A percentile compares a stretch with the other conserved stretches of the same genome.
phyloP scores from a whole-genome alignment of 805 yeast species.

The Pichia manshurica region DNA sequence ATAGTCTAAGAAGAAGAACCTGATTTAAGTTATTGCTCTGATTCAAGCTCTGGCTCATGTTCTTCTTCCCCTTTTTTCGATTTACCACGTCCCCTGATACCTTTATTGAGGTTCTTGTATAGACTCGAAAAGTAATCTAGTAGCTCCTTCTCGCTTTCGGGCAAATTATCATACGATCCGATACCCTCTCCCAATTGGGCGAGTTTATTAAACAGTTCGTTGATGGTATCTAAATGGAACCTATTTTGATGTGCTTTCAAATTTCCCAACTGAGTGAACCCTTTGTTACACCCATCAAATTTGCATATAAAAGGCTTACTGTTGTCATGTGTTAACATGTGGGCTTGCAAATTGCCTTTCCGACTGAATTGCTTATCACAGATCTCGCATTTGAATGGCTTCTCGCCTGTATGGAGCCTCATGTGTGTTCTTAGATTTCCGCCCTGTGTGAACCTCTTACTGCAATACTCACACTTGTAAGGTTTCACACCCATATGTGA shows the following conservation, averaged over 20 bases:
- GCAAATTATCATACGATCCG: conserved; percentile 38
- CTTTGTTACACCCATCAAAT: conserved; percentile 74
- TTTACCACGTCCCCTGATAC: conserved; percentile 85
- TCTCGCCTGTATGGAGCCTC: conserved; percentile 86
- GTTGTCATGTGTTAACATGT: conserved; percentile 73
- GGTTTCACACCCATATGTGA: conserved; percentile 87
- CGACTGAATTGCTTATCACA: conserved; percentile 79
- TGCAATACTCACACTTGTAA: conserved; percentile 71
- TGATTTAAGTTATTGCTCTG: no score
- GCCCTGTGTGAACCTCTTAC: conserved; percentile 81
- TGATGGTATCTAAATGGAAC: conserved; percentile 71
- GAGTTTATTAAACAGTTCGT: conserved; percentile 56
- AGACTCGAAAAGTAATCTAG: conserved; percentile 73
- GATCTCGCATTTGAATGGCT: conserved; percentile 74
- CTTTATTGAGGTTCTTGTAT: conserved; percentile 84
- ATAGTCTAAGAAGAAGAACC: no score
- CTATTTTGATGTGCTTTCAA: conserved; percentile 91
- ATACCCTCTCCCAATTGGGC: conserved; percentile 53
- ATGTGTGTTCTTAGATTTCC: conserved; percentile 84
- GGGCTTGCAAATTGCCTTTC: conserved; percentile 90
- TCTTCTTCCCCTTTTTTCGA: background rate
- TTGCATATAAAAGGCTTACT: conserved; percentile 74
- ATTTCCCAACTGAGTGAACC: conserved; percentile 88
- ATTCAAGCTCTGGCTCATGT: background rate
- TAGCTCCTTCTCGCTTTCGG: conserved; percentile 60